Percentiles rank a stretch among this genome's conserved stretches.
Evolutionary conservation across 2,329 filamentous ascomycete species (phyloP).

Genomic region (Sporothrix protearum): DNA sequence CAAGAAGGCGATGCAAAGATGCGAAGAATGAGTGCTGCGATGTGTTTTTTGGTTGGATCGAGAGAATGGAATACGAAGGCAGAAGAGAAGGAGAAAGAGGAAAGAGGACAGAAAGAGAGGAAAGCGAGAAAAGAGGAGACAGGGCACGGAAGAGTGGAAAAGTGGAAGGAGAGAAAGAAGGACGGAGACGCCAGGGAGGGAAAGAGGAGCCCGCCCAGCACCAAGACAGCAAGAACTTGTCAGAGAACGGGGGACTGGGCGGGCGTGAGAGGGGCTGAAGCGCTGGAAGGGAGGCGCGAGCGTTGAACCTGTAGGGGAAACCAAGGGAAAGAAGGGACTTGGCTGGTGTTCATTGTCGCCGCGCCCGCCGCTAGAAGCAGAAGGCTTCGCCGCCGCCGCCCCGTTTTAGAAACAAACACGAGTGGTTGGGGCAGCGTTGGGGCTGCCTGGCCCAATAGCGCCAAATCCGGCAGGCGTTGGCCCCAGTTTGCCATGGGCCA

Average conservation of each 20-base stretch:
- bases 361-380: neutral
- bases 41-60: neutral
- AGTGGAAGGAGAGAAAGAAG: conserved; percentile 6
- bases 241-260: neutral
- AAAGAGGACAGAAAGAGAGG: neutral
- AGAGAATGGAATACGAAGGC: conserved; percentile 4
- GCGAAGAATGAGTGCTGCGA: neutral
- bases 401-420: conserved; percentile 22
- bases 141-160: neutral
- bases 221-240: neutral
- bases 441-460: conserved; percentile 10
- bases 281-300: conserved; percentile 10
- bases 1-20: neutral
- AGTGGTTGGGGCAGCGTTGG: conserved; percentile 13
- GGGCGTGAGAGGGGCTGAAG: conserved; percentile 16
- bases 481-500: too few relatives aligned
- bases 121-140: conserved; percentile 1
- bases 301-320: neutral
- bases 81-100: neutral
- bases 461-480: neutral
- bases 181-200: conserved; percentile 7
- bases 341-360: neutral
- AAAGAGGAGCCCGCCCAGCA: neutral
- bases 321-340: neutral
- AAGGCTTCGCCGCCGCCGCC: conserved; percentile 13